Percentiles rank a stretch among this genome's conserved stretches.
Conservation (phyloP, 495 filamentous ascomycete species). For the Hypomontagnella submonticulosa region DNA sequence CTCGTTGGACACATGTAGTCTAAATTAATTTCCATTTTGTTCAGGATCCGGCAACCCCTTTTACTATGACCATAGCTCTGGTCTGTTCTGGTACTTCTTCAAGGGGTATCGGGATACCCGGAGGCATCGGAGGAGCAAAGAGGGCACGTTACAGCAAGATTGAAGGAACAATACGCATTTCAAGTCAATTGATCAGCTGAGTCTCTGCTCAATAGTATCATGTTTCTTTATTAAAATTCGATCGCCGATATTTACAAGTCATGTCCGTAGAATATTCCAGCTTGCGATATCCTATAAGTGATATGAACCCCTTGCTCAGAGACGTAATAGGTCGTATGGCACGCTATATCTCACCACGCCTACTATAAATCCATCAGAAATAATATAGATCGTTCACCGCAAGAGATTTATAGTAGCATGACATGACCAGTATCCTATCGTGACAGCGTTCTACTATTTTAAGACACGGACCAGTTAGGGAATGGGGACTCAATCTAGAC, state of each 20-base stretch:
- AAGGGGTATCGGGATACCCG: background rate
- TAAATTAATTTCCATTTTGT: slow-evolving; percentile 10
- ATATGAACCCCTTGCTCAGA: too few species aligned
- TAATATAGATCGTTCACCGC: background rate
- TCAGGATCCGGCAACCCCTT: background rate
- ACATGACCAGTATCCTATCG: slow-evolving; percentile 2
- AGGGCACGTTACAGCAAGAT: background rate
- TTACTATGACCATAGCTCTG: slow-evolving; percentile 3
- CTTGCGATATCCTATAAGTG: too few species aligned
- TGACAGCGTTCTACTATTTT: slow-evolving; percentile 5
- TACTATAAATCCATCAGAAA: background rate
- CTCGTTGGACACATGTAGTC: slow-evolving; percentile 25
- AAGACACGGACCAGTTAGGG: background rate
- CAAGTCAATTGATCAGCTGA: too few species aligned
- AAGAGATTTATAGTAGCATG: slow-evolving; percentile 2
- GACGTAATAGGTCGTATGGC: too few species aligned
- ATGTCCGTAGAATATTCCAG: too few species aligned
- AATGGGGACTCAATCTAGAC: slow-evolving; percentile 7
- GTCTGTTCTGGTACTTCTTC: slow-evolving; percentile 3
- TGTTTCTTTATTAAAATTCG: too few species aligned
- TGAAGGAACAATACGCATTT: background rate
- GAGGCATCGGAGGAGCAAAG: background rate
- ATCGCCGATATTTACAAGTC: too few species aligned
- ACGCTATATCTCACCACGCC: too few species aligned
- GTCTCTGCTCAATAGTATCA: too few species aligned